These are phyloP conservation scores for Microbotryum saponariae DNA, from an alignment of 1,284 basidiomycete genomes.

Conservation along the genomic window DNA sequence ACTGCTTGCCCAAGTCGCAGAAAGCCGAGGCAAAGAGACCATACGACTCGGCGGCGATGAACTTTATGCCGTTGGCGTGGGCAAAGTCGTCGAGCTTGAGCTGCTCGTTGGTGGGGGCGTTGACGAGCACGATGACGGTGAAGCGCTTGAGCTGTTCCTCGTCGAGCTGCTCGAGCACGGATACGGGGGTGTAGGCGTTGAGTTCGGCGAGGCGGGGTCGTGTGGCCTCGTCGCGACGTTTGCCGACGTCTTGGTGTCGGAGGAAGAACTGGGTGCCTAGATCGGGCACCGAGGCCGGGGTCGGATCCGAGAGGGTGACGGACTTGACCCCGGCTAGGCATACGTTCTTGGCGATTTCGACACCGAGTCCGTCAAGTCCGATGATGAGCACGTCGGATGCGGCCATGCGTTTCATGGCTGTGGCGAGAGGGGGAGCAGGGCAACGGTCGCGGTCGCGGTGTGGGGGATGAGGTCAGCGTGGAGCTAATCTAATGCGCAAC, in stretches of 20 bases:
- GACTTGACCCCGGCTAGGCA: slow-evolving; percentile 95
- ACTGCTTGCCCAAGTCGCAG: slow-evolving; percentile 92
- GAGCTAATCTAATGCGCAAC: not conserved
- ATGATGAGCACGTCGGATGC: slow-evolving; percentile 90
- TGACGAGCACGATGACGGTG: slow-evolving; percentile 79
- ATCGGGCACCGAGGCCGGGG: slow-evolving; percentile 76
- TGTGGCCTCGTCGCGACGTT: slow-evolving; percentile 76
- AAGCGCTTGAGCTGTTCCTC: slow-evolving; percentile 66
- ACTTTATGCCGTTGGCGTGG: slow-evolving; percentile 77
- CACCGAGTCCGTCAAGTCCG: slow-evolving; percentile 86
- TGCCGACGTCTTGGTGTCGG: slow-evolving; percentile 76
- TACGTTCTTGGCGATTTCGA: slow-evolving; percentile 97
- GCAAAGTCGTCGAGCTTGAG: slow-evolving; percentile 94
- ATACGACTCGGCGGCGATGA: slow-evolving; percentile 84
- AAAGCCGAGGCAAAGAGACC: slow-evolving; percentile 94
- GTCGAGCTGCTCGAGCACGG: slow-evolving; percentile 64
- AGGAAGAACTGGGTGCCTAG: slow-evolving; percentile 97
- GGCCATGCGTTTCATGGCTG: slow-evolving; percentile 98
- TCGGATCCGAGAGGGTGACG: slow-evolving; percentile 91
- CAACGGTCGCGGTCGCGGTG: not conserved
- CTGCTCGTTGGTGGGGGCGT: slow-evolving; percentile 69
- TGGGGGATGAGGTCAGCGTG: not conserved
- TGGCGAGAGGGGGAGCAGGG: not conserved
- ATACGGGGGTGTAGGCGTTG: slow-evolving; percentile 92
- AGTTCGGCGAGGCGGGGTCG: slow-evolving; percentile 86